Percentiles rank a stretch among this genome's conserved stretches.
Evolutionary conservation across 1,284 basidiomycete species (phyloP).

Genomic region (Rhodotorula sp.): DNA sequence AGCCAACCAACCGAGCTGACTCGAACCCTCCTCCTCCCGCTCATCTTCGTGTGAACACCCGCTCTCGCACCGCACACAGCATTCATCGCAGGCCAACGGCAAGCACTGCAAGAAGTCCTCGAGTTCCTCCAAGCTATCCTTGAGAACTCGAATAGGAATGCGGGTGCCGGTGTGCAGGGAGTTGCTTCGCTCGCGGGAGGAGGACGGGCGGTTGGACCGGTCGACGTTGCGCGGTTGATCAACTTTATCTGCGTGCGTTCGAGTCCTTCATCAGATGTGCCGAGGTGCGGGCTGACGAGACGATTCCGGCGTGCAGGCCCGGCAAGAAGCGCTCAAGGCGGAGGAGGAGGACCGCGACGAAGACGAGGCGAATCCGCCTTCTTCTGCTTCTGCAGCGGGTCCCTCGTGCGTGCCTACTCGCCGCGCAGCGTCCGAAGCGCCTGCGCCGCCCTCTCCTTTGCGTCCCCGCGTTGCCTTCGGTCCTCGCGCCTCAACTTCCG

Average conservation of each 20-base stretch:
- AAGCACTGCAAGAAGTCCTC: slow-evolving; percentile 40
- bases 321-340: slow-evolving; percentile 37
- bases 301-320: slow-evolving; percentile 10
- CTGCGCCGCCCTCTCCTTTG: slow-evolving; percentile 8
- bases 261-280: accelerated
- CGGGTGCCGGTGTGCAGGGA: too few species aligned
- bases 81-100: slow-evolving; percentile 36
- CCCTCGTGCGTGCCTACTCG: slow-evolving; percentile 1
- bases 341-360: slow-evolving; percentile 40
- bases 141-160: slow-evolving; percentile 23
- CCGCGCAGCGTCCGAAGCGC: slow-evolving; percentile 21
- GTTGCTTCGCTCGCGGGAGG: background rate
- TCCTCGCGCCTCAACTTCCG: slow-evolving; percentile 6
- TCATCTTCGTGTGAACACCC: background rate
- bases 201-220: background rate
- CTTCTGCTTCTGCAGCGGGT: slow-evolving; percentile 2
- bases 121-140: slow-evolving; percentile 38
- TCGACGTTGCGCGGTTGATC: slow-evolving; percentile 35
- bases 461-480: slow-evolving; percentile 12
- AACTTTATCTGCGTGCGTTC: slow-evolving; percentile 37
- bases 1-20: background rate
- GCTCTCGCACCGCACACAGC: slow-evolving; percentile 13
- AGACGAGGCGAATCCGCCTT: slow-evolving; percentile 11
- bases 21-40: background rate
- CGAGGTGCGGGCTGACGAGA: background rate